phyloP scores from a whole-genome alignment of 345 rosid species.

The Lepidium didymum region DNA sequence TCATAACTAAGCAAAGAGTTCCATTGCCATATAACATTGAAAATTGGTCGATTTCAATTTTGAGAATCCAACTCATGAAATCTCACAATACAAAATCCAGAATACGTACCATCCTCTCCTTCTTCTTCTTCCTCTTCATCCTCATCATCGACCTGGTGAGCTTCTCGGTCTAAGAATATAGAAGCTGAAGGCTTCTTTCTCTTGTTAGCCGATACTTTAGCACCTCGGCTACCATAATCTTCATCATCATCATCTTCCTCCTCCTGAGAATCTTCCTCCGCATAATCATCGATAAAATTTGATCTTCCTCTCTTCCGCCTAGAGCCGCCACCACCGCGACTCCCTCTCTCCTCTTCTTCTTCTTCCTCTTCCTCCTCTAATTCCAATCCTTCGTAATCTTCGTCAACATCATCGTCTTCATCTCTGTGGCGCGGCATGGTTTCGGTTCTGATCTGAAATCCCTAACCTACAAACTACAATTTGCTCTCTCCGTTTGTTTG shows the following conservation, averaged over 20 bases:
- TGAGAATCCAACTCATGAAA: neutral
- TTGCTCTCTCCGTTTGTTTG: neutral
- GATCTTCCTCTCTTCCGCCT: constrained; percentile 69
- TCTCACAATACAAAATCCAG: neutral
- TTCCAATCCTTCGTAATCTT: constrained; percentile 34
- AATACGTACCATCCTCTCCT: constrained; percentile 61
- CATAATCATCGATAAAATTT: constrained; percentile 71
- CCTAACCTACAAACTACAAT: neutral
- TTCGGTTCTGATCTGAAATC: neutral
- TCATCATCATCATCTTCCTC: constrained; percentile 64
- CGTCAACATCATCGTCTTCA: constrained; percentile 51
- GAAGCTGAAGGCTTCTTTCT: constrained; percentile 31
- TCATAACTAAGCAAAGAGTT: neutral
- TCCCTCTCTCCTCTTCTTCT: constrained; percentile 30
- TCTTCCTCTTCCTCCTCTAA: constrained; percentile 53
- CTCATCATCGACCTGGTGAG: constrained; percentile 64
- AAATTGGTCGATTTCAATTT: neutral
- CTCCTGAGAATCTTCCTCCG: constrained; percentile 79
- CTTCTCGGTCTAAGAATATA: constrained; percentile 61
- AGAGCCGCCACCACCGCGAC: constrained; percentile 27
- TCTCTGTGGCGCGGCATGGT: constrained; percentile 44
- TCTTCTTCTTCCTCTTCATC: constrained; percentile 91
- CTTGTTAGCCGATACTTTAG: constrained; percentile 34
- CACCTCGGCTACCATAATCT: constrained; percentile 43
- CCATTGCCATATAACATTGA: neutral